A percentile compares a stretch with the other conserved stretches of the same genome.
These are phyloP conservation scores for Glarea lozoyensis DNA, from an alignment of 495 filamentous ascomycete genomes.

Conservation along the genomic window DNA sequence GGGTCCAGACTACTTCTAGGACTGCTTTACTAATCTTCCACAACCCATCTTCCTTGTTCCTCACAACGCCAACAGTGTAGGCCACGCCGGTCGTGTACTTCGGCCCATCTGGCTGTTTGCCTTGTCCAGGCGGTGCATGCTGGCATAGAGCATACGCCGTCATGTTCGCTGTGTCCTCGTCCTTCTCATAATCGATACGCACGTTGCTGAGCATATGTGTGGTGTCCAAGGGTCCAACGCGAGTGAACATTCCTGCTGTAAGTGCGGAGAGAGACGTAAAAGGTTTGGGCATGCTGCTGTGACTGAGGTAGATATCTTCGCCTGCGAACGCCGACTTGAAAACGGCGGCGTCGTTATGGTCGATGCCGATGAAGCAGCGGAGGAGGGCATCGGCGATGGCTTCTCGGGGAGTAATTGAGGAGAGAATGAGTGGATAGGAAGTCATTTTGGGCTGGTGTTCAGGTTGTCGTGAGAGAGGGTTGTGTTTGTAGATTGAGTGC, in stretches of 20 bases:
- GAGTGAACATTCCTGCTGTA: not conserved
- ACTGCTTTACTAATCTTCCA: slow-evolving; percentile 11
- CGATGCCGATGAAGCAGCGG: slow-evolving; percentile 4
- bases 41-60: slow-evolving; percentile 1
- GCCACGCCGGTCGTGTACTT: slow-evolving; percentile 1
- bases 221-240: slow-evolving; percentile 11
- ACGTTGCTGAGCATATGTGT: slow-evolving; percentile 9
- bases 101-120: not conserved
- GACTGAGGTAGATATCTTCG: not conserved
- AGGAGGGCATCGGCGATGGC: slow-evolving; percentile 9
- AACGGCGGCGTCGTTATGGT: slow-evolving; percentile 4
- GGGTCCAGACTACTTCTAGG: slow-evolving; percentile 6
- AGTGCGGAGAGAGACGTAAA: slow-evolving; percentile 1
- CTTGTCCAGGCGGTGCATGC: slow-evolving; percentile 3
- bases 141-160: slow-evolving; percentile 4
- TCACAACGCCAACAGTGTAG: slow-evolving; percentile 6
- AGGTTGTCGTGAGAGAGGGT: too few species aligned
- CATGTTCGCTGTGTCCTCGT: slow-evolving; percentile 1
- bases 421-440: slow-evolving; percentile 1
- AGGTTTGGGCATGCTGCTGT: not conserved
- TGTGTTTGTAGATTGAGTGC: too few species aligned
- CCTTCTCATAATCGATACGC: slow-evolving; percentile 2
- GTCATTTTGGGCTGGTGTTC: too few species aligned
- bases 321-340: not conserved
- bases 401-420: slow-evolving; percentile 2